Base-by-base conservation (phyloP, 352 stramenopile genomes). In the Phytopythium boreale region DNA sequence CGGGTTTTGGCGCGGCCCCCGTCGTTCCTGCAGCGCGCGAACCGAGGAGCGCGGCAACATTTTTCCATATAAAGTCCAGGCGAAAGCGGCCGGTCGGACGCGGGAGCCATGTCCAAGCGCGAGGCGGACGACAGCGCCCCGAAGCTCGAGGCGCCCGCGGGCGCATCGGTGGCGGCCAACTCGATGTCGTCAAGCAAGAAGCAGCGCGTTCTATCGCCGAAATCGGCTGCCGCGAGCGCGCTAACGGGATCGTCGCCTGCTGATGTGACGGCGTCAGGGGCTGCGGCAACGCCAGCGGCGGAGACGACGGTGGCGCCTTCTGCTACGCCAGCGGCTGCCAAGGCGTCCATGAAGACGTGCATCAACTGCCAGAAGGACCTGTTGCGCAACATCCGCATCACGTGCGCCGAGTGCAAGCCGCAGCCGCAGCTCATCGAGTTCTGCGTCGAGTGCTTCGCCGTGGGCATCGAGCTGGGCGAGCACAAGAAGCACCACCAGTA, bases 381-480 rank as follows among this genome's bases (percentile, higher is more conserved):
- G 59, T 76, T 80, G 61, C 84, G 87, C 73, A 92, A 82, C 76
- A 93, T 95, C 66, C 84, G 87, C 69, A 86, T 95, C 63, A 90
- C 83, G 44, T 95, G 87, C 72, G 78, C 78, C 62, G 87, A 95
- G 69, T 95, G 87, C 65, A 56, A 27, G 49, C 69, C 74, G 46
- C 52, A 75, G 61, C 72, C 77, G 41, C 76, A 74, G n/a, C 68
- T 88, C 27, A 74, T 89, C n/a, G 87, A 93, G 69, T 75, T 99
- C 4, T 99, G 97, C 69, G 80, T 98, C 68, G 95, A 99, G 70
- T 99, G 97, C 72, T 98, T 99, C 58, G 84, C 85, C 31, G 84
- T 92, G 34, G 85, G 89, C 17, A 78, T 77, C 10, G 86, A 96
- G 71, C 71, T 93, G 62, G 81, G 82, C 36, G 78, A 75, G 60